Base-by-base conservation (phyloP, 768 basidiomycete genomes). In the Mycena crocata region DNA sequence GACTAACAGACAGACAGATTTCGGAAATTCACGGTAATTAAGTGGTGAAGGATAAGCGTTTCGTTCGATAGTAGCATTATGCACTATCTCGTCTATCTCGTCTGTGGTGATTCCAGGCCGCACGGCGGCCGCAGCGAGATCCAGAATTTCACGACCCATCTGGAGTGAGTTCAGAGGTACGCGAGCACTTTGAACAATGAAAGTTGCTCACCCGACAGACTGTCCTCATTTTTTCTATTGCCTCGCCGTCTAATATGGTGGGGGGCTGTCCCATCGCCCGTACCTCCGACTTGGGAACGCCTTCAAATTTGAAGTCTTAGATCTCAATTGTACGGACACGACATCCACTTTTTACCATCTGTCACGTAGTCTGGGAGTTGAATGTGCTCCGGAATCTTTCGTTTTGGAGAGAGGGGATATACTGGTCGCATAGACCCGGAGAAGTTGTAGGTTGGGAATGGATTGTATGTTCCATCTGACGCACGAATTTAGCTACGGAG, bases 71-170 rank as follows among this genome's bases (percentile, higher is more conserved):
- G 85, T 92, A 21, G 93, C 98, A 69, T 94, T 88, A 80, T 99
- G 98, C 19, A 97, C 95, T 69, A 98, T 90, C 62, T 88, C 89
- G 79, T 99, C 98, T 30, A 99, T 85, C 75, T 95, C 94, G 75
- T 98, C 96, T 2, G 97, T 98, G 15, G 97, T 97, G 40, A 98
- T 87, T 37, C 97, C 98, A n/a, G 96, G 94, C 45, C 86, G 84
- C 66, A 99, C 83, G 73, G 90, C 87, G 0, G 96, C 88, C 1
- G 96, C 97, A n/a, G 93, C 92, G 62, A 94, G 84, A 77, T 99
- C 96, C n/a, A 99, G 86, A n/a, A 99, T 90, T 81, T 99, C 95
- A 51, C 98, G 84, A 5, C 86, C 88, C 69, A 98, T 84, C 98
- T 99, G 54, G 59, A 63, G 42, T 37, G 46, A 44, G 24, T 30